A percentile compares a stretch with the other conserved stretches of the same genome.
These are phyloP conservation scores for Pichia deserticola DNA, from an alignment of 805 yeast species.

Conservation along the genomic window DNA sequence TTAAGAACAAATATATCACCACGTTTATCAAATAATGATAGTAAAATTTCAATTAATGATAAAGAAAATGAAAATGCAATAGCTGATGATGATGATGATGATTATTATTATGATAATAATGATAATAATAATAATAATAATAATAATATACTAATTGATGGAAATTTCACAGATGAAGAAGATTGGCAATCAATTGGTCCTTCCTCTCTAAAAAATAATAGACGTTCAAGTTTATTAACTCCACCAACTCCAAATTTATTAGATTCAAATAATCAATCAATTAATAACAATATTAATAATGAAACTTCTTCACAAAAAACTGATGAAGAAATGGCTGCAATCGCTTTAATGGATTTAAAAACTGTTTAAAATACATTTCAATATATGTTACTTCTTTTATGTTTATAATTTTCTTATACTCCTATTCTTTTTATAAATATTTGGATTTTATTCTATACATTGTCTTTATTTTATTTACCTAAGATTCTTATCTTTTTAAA, in stretches of 20 bases:
- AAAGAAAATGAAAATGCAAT: slow-evolving; percentile 21
- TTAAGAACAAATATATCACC: slow-evolving; percentile 29
- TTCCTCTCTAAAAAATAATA: slow-evolving; percentile 37
- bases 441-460: not conserved
- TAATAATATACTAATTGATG: not conserved
- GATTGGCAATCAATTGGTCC: slow-evolving; percentile 95
- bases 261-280: slow-evolving; percentile 4
- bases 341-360: slow-evolving; percentile 29
- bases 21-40: slow-evolving; percentile 15
- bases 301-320: slow-evolving; percentile 9
- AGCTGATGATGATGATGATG: slow-evolving; percentile 8
- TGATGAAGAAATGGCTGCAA: slow-evolving; percentile 30
- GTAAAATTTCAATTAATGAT: slow-evolving; percentile 16
- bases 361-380: slow-evolving; percentile 13
- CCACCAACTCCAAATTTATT: slow-evolving; percentile 15
- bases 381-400: no score
- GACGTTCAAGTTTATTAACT: slow-evolving; percentile 15
- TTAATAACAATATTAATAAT: not conserved
- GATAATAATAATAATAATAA: no score
- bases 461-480: not conserved
- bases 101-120: not conserved
- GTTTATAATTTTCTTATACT: no score
- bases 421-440: no score
- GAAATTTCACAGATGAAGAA: slow-evolving; percentile 78
- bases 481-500: not conserved